Evolutionary conservation across 2,329 filamentous ascomycete genomes (phyloP).

Genomic region (Tolypocladium sp.): DNA sequence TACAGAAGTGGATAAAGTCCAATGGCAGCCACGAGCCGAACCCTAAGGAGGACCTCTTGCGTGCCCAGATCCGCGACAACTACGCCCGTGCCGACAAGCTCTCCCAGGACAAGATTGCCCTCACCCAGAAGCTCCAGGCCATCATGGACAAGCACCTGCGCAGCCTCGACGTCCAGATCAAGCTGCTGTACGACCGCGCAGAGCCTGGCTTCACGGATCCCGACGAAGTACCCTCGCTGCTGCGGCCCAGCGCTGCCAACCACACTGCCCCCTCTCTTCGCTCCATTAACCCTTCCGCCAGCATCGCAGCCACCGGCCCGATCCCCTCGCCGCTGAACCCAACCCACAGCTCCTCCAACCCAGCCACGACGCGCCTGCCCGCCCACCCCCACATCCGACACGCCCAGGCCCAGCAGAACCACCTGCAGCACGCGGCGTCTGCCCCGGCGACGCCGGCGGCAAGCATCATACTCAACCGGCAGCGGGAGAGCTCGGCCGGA

Average conservation of each 20-base stretch:
- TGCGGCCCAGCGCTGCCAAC: constrained; percentile 50
- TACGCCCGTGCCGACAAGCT: constrained; percentile 61
- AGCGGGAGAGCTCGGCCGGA: constrained; percentile 50
- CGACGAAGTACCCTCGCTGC: constrained; percentile 52
- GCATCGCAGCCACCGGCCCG: constrained; percentile 14
- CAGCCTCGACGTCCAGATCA: constrained; percentile 54
- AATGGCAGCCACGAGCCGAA: constrained; percentile 67
- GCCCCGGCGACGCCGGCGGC: constrained; percentile 53
- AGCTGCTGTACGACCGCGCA: constrained; percentile 49
- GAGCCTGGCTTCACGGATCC: constrained; percentile 54
- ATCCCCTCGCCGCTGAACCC: constrained; percentile 15
- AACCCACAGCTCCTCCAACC: constrained; percentile 25
- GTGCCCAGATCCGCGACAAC: constrained; percentile 56
- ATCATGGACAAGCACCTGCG: constrained; percentile 54
- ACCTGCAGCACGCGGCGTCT: constrained; percentile 35
- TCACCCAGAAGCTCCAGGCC: constrained; percentile 55
- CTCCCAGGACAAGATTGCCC: constrained; percentile 63
- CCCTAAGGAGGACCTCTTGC: constrained; percentile 63
- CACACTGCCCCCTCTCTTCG: constrained; percentile 30
- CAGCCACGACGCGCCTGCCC: constrained; percentile 31
- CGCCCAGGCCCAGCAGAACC: constrained; percentile 34
- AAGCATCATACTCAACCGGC: constrained; percentile 48
- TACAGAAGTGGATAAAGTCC: constrained; percentile 73
- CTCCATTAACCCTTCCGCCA: constrained; percentile 33
- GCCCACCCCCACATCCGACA: constrained; percentile 37